Conservation (phyloP, 306 rosid genomes). For the Begonia masoniana region DNA sequence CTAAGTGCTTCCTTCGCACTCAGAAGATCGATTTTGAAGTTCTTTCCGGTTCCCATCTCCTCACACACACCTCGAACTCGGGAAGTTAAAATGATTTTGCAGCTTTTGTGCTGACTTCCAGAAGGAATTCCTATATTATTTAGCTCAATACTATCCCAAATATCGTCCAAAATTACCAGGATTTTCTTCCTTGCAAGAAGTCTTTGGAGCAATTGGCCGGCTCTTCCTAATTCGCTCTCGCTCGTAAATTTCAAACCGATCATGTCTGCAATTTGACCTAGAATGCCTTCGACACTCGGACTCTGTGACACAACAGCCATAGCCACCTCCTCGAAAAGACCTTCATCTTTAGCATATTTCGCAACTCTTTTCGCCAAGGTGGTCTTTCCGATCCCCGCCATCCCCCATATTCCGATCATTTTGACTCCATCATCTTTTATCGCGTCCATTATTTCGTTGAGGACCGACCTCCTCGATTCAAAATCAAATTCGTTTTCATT, state of each 20-base stretch:
- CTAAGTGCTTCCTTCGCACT: background rate
- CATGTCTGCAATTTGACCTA: background rate
- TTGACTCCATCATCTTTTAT: background rate
- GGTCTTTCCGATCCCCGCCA: conserved; percentile 12
- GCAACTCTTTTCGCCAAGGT: conserved; percentile 3
- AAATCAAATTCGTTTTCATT: background rate
- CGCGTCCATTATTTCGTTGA: background rate
- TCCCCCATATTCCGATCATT: conserved; percentile 10
- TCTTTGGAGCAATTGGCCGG: background rate
- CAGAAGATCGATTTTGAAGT: background rate
- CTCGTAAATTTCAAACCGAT: background rate
- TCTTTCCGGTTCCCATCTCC: background rate
- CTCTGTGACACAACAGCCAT: background rate
- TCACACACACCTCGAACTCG: background rate
- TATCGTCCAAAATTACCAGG: conserved; percentile 1
- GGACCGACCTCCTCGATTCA: conserved; percentile 1
- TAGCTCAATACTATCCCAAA: background rate
- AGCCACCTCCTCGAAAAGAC: background rate
- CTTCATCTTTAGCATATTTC: background rate
- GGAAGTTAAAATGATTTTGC: conserved; percentile 5
- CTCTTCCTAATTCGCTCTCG: conserved; percentile 1
- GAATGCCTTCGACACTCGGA: background rate
- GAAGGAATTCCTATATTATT: background rate
- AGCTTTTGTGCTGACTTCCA: background rate
- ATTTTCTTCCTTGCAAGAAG: background rate